Evolutionary conservation across 2,329 filamentous ascomycete genomes (phyloP), one percentile per base, ranked within the genome.

Genomic region (Didymella keratinophila): DNA sequence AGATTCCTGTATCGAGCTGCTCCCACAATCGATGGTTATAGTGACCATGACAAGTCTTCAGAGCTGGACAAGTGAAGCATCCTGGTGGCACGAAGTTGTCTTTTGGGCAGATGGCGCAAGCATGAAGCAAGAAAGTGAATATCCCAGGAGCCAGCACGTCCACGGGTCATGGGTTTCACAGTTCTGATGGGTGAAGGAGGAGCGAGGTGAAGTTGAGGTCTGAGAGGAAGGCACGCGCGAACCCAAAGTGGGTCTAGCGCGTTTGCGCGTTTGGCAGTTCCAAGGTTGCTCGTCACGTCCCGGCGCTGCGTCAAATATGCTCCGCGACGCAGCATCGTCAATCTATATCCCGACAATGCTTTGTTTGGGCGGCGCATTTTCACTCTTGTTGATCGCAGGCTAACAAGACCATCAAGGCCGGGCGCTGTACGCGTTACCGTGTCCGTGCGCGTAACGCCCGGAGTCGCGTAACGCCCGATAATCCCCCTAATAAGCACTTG

Each of bases 141-240:
- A 10, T 6, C 23, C 12, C 10, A 12, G 8, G 10, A 25, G 32
- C 10, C 9, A 20, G 16, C 27, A 30, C 44, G n/a, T n/a, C n/a
- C n/a, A n/a, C n/a, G n/a, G n/a, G n/a, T 20, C 12, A 4, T 36
- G 23, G 9, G 11, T 20, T 16, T 23, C n/a, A 32, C 11, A 30
- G 2, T 10, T n/a, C 2, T 23, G 41, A 44, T 52, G n/a, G 10
- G 27, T 45, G 50, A 45, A 25, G 3, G 12, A 30, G 12, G 45
- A n/a, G 28, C 10, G 16, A 30, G 47, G 30, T 56, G 46, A 20
- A 41, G 23, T 46, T 45, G 41, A 46, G 25, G 42, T 56, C 39
- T 50, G 30, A 16, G 30, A 16, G 14, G 37, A 14, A 23, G 30
- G 39, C 45, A 50, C 39, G 39, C 45, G 52, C 52, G 10, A n/a